Percentiles rank a stretch among this genome's conserved stretches.
phyloP scores from a whole-genome alignment of 1,139 yeast species.

The Pichia sp. region DNA sequence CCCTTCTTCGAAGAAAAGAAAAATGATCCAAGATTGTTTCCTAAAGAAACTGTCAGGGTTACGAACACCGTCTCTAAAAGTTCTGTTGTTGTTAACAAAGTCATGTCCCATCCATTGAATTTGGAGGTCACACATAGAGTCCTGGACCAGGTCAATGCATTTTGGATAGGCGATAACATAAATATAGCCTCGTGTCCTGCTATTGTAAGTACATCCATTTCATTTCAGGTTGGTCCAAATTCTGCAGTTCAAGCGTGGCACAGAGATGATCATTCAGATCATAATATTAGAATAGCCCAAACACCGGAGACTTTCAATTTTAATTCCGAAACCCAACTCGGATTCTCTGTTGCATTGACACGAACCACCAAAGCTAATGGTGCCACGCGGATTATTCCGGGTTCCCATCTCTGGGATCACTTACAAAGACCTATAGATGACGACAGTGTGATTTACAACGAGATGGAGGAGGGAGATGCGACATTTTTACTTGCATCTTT shows the following conservation, averaged over 20 bases:
- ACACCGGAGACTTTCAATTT: slow-evolving; percentile 18
- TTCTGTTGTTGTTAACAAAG: slow-evolving; percentile 16
- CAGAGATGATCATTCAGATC: slow-evolving; percentile 32
- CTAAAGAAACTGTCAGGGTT: slow-evolving; percentile 16
- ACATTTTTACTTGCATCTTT: slow-evolving; percentile 33
- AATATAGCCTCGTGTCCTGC: slow-evolving; percentile 15
- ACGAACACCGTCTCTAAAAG: slow-evolving; percentile 17
- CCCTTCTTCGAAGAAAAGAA: slow-evolving; percentile 15
- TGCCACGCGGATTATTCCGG: slow-evolving; percentile 33
- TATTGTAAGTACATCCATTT: slow-evolving; percentile 26
- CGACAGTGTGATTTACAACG: slow-evolving; percentile 27
- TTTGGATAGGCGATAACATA: slow-evolving; percentile 19
- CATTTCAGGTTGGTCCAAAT: slow-evolving; percentile 33
- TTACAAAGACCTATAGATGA: slow-evolving; percentile 29
- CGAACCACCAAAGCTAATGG: slow-evolving; percentile 30
- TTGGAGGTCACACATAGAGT: slow-evolving; percentile 10
- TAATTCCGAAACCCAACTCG: slow-evolving; percentile 28
- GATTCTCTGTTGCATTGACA: slow-evolving; percentile 28
- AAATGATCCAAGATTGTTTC: slow-evolving; percentile 16
- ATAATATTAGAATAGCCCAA: slow-evolving; percentile 21
- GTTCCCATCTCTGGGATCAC: slow-evolving; percentile 33
- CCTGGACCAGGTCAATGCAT: slow-evolving; percentile 16
- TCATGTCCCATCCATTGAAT: slow-evolving; percentile 14
- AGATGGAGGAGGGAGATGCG: slow-evolving; percentile 33
- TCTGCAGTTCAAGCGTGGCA: slow-evolving; percentile 30